A percentile compares a stretch with the other conserved stretches of the same genome.
Conservation (phyloP, 2,329 filamentous ascomycete species). For the Venturia carpophila region DNA sequence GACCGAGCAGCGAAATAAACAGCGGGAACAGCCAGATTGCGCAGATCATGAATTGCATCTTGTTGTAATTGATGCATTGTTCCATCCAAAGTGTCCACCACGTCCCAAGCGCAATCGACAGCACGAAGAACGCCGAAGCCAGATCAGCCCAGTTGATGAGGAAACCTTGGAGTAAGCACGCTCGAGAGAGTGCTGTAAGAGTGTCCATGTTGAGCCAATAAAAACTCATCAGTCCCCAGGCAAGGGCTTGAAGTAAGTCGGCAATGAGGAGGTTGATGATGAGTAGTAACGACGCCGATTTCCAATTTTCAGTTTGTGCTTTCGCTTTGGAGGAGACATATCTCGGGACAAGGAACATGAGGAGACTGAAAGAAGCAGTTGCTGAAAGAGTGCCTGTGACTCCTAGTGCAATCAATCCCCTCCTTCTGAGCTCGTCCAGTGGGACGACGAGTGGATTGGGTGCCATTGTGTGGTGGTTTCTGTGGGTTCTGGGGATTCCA, state of each 20-base stretch:
- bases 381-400: slow-evolving; percentile 30
- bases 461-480: neutral
- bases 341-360: slow-evolving; percentile 41
- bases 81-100: slow-evolving; percentile 35
- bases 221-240: slow-evolving; percentile 40
- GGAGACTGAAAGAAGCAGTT: slow-evolving; percentile 35
- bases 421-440: slow-evolving; percentile 3
- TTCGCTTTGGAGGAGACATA: slow-evolving; percentile 31
- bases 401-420: neutral
- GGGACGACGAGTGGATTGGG: neutral
- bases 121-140: slow-evolving; percentile 45
- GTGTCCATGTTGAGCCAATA: slow-evolving; percentile 40
- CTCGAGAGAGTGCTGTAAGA: slow-evolving; percentile 37
- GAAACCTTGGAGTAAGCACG: slow-evolving; percentile 45
- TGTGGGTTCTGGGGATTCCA: neutral
- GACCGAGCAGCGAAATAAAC: slow-evolving; percentile 41
- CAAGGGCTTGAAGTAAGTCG: slow-evolving; percentile 46
- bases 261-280: slow-evolving; percentile 48
- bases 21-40: slow-evolving; percentile 41
- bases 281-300: slow-evolving; percentile 48
- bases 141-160: slow-evolving; percentile 47
- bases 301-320: slow-evolving; percentile 36
- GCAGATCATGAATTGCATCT: slow-evolving; percentile 38
- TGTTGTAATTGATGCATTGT: slow-evolving; percentile 38
- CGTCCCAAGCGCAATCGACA: slow-evolving; percentile 48